Percentiles rank a stretch among this genome's conserved stretches.
These are phyloP conservation scores for Rhodotorula sp. DNA, from an alignment of 1,284 basidiomycete genomes.

Conservation along the genomic window DNA sequence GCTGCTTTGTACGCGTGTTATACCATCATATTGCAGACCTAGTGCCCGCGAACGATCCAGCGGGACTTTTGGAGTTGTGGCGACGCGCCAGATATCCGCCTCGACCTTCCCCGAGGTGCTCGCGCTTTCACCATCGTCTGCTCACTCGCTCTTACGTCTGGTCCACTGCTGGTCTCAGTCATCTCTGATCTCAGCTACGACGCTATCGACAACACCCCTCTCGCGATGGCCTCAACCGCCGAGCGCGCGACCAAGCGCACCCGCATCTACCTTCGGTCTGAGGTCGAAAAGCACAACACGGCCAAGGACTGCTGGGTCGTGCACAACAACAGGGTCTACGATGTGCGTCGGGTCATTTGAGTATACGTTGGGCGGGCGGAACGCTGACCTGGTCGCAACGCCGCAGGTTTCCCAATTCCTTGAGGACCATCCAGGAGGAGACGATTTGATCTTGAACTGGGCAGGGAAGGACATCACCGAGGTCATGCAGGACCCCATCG, in stretches of 20 bases:
- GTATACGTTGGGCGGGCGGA: too few species aligned
- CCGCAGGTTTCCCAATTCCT: constrained; percentile 59
- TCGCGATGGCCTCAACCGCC: constrained; percentile 5
- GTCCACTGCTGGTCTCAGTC: not conserved
- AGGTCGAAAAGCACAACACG: constrained; percentile 63
- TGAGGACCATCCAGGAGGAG: constrained; percentile 79
- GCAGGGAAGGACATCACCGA: constrained; percentile 73
- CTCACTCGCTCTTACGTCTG: not conserved
- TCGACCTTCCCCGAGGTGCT: not conserved
- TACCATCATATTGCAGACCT: too few species aligned
- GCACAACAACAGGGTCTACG: constrained; percentile 70
- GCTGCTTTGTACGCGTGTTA: too few species aligned
- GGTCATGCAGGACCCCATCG: constrained; percentile 77
- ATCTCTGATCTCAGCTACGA: not conserved
- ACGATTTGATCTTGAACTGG: constrained; percentile 69
- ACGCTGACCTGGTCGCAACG: not conserved
- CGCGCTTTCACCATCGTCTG: not conserved
- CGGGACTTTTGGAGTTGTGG: too few species aligned
- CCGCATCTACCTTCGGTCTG: constrained; percentile 65
- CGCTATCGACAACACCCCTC: not conserved
- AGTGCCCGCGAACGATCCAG: too few species aligned
- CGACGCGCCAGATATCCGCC: not conserved
- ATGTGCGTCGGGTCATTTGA: constrained; percentile 54
- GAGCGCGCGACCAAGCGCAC: constrained; percentile 20
- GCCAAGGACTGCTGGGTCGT: constrained; percentile 70